phyloP scores from a whole-genome alignment of 441 rosid genomes.

The Gossypium armourianum region DNA sequence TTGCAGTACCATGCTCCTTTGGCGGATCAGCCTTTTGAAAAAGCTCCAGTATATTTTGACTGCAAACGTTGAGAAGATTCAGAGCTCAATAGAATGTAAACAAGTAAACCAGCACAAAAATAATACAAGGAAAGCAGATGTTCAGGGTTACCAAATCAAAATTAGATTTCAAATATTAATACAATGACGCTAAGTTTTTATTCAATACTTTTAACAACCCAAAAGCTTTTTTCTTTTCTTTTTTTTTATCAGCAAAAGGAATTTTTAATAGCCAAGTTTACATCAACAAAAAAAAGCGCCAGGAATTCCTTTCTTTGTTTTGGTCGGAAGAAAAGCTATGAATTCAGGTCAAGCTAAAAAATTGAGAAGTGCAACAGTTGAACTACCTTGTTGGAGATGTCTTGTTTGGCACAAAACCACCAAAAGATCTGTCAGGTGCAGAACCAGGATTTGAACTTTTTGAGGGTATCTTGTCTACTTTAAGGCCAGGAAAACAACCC shows the following conservation, averaged over 20 bases:
- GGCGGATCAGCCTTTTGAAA: conserved; percentile 67
- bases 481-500: conserved; percentile 31
- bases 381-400: conserved; percentile 45
- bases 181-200: background rate
- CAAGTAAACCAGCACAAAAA: background rate
- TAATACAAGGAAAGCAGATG: background rate
- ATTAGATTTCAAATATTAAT: background rate
- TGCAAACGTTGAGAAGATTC: conserved; percentile 22
- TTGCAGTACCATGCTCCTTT: conserved; percentile 31
- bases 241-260: background rate
- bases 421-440: conserved; percentile 35
- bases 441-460: conserved; percentile 31
- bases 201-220: background rate
- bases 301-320: background rate
- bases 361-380: background rate
- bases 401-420: conserved; percentile 29
- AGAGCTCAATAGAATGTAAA: background rate
- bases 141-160: background rate
- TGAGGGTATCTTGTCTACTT: conserved; percentile 28
- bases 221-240: background rate
- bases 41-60: conserved; percentile 75
- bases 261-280: background rate
- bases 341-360: background rate
- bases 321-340: background rate
- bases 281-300: background rate